Evolutionary conservation across 2,329 filamentous ascomycete genomes (phyloP), one percentile per base, ranked within the genome.

Genomic region (Diaporthe nobilis): DNA sequence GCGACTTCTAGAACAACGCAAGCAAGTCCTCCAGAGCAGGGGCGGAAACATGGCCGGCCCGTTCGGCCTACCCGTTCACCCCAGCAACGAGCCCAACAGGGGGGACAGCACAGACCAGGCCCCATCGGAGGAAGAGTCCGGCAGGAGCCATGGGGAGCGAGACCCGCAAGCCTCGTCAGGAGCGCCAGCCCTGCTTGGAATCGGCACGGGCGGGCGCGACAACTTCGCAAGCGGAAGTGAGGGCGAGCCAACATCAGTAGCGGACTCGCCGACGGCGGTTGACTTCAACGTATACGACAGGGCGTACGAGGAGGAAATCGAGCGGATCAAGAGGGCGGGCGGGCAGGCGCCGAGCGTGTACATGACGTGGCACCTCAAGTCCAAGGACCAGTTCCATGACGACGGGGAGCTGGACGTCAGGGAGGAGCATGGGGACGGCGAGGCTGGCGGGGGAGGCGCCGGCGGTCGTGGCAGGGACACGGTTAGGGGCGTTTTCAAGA

Each of bases 241-340:
- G 13, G 84, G 84, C 20, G 84, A 84, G 3, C 74, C 79, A 51
- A 83, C 88, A 31, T 82, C 93, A 6, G 92, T 98, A 55, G 94
- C 94, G 42, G 95, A 98, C 83, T 97, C 94, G 1, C 96, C 96
- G 3, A 93, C 93, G 0, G 93, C 93, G 1, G 94, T 94, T 8
- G 95, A 97, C 76, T 95, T 95, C 79, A 92, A 97, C 81, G 93
- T 98, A 75, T 98, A 98, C 83, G 95, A 98, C 82, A 91, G 90
- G 0, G 96, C 96, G 0, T 98, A 98, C 82, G 92, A 94, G 81
- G 91, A 94, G 77, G 95, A 98, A 84, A 90, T 97, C 39, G 90
- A 93, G 75, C 90, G 93, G 22, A 96, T 98, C 80, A 85, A 84
- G 75, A 60, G 79, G 80, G 85, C 83, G 71, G 80, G 79, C 49